Conservation (phyloP, 148 eudicot genomes). For the Cornus florida region DNA sequence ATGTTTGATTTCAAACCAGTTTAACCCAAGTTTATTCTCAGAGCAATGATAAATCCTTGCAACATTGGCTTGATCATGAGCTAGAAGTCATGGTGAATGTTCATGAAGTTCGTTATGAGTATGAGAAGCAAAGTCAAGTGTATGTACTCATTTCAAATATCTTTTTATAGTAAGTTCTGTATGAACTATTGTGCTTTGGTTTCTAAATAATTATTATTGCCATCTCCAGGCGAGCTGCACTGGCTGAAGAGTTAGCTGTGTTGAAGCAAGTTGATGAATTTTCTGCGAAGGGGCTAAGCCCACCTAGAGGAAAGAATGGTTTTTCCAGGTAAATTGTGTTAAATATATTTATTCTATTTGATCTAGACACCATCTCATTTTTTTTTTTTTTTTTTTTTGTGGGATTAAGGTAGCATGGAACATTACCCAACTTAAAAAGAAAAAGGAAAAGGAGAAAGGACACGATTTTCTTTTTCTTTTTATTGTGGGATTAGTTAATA, state of each 20-base stretch:
- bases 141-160: constrained; percentile 40
- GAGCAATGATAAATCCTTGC: constrained; percentile 92
- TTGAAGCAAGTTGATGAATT: constrained; percentile 89
- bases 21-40: constrained; percentile 30
- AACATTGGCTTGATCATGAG: constrained; percentile 98
- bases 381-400: too few species aligned
- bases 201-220: constrained; percentile 9
- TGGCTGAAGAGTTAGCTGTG: constrained; percentile 93
- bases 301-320: constrained; percentile 92
- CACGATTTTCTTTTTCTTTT: too few species aligned
- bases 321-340: constrained; percentile 57
- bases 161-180: neutral
- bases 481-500: neutral
- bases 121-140: constrained; percentile 99
- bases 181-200: constrained; percentile 1
- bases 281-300: constrained; percentile 83
- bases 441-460: too few species aligned
- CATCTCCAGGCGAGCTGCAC: constrained; percentile 84
- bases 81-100: constrained; percentile 96
- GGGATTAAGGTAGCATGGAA: too few species aligned
- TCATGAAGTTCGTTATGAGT: constrained; percentile 96
- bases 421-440: too few species aligned
- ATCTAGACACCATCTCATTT: neutral
- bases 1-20: constrained; percentile 3
- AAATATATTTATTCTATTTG: neutral